Conservation (phyloP, 768 basidiomycete species). For the Rhizopogon sp. region DNA sequence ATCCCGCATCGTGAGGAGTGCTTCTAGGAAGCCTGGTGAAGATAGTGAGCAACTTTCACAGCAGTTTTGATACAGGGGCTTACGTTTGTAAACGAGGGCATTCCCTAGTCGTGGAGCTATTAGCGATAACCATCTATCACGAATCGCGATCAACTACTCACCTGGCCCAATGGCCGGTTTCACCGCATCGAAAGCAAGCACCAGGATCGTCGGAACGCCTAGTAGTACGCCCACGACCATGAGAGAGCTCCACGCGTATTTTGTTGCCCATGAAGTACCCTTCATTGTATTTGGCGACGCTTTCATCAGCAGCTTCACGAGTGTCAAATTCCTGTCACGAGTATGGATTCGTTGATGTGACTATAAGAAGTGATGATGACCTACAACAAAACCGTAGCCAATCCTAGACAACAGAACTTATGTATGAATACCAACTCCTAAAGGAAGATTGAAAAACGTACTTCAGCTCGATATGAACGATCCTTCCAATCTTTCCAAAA, state of each 20-base stretch:
- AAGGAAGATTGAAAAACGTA: slow-evolving; percentile 34
- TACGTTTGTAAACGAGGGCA: slow-evolving; percentile 59
- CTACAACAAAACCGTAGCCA: slow-evolving; percentile 88
- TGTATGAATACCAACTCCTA: slow-evolving; percentile 9
- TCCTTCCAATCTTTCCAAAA: slow-evolving; percentile 80
- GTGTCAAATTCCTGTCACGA: slow-evolving; percentile 71
- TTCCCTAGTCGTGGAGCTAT: slow-evolving; percentile 43
- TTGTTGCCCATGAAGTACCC: slow-evolving; percentile 91
- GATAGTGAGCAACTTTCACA: slow-evolving; percentile 1
- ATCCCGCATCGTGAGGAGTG: slow-evolving; percentile 41
- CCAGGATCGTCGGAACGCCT: slow-evolving; percentile 84
- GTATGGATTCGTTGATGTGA: slow-evolving; percentile 5
- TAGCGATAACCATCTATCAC: background rate
- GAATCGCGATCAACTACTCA: slow-evolving; percentile 26
- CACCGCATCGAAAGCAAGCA: slow-evolving; percentile 84
- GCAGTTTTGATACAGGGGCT: slow-evolving; percentile 22
- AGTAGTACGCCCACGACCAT: slow-evolving; percentile 75
- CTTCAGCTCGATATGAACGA: slow-evolving; percentile 80
- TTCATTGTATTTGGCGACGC: slow-evolving; percentile 84
- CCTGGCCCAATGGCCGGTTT: slow-evolving; percentile 89
- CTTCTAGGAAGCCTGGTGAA: slow-evolving; percentile 32
- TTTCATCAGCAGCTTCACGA: slow-evolving; percentile 78
- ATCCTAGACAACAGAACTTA: slow-evolving; percentile 39
- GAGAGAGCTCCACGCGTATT: slow-evolving; percentile 83
- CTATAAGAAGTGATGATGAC: slow-evolving; percentile 20